phyloP scores from a whole-genome alignment of 768 basidiomycete species.

The Myochromella boudieri region DNA sequence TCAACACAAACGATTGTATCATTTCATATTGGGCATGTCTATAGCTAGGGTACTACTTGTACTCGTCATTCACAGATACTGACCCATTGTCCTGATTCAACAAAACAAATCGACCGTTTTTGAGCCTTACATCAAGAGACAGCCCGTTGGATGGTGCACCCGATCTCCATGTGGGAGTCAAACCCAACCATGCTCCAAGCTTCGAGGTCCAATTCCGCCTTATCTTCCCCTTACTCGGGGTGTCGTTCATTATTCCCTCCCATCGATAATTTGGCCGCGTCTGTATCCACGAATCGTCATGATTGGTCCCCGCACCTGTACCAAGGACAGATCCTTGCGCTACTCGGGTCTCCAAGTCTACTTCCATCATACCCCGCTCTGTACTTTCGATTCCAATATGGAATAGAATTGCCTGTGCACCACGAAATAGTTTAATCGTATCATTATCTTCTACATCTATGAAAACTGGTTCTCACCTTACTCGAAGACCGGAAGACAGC shows the following conservation, averaged over 20 bases:
- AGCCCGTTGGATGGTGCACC: constrained; percentile 53
- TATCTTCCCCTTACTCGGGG: constrained; percentile 36
- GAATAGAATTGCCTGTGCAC: constrained; percentile 55
- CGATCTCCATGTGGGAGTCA: constrained; percentile 62
- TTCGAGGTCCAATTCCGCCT: constrained; percentile 47
- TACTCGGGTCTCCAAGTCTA: constrained; percentile 52
- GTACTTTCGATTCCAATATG: constrained; percentile 54
- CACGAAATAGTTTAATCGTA: not conserved
- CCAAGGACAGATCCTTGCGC: constrained; percentile 54
- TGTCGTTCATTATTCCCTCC: constrained; percentile 67
- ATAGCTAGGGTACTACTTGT: not conserved
- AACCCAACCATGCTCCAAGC: constrained; percentile 66
- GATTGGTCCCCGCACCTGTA: constrained; percentile 71
- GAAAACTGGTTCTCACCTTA: constrained; percentile 36
- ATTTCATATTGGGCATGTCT: not conserved
- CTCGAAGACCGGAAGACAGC: constrained; percentile 55
- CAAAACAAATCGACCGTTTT: constrained; percentile 59
- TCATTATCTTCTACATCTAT: not conserved
- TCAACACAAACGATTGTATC: no score
- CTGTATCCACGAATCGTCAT: constrained; percentile 60
- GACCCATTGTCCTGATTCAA: constrained; percentile 2
- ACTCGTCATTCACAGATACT: no score
- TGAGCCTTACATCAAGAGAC: constrained; percentile 56
- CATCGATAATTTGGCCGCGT: constrained; percentile 64
- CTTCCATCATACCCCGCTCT: constrained; percentile 63